phyloP scores from a whole-genome alignment of 257 asterid genomes.

The Salvia rosmarinus region DNA sequence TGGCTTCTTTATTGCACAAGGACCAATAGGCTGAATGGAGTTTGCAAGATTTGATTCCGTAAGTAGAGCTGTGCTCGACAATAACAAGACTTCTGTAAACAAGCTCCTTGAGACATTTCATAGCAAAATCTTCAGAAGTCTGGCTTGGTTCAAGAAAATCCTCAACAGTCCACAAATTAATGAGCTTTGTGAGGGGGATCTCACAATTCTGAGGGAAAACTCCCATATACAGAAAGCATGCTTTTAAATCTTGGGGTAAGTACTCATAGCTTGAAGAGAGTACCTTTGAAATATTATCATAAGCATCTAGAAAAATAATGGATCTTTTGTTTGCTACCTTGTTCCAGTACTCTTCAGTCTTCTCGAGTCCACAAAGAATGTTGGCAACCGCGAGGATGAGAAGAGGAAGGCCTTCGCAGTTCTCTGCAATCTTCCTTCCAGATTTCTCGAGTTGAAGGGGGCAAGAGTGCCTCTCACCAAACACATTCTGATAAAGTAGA shows the following conservation, averaged over 20 bases:
- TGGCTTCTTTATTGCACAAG: no score
- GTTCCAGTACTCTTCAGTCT: not conserved
- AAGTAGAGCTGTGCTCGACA: not conserved
- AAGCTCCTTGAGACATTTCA: not conserved
- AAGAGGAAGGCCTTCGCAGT: conserved; percentile 38
- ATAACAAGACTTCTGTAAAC: not conserved
- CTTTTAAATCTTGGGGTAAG: not conserved
- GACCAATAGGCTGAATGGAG: no score
- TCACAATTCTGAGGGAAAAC: not conserved
- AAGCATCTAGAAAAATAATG: not conserved
- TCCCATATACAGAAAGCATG: no score
- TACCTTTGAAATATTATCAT: not conserved
- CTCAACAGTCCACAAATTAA: not conserved
- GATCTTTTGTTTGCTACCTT: not conserved
- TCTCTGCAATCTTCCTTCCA: conserved; percentile 22
- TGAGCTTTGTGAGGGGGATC: not conserved
- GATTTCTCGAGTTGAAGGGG: conserved; percentile 16
- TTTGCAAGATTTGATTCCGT: no score
- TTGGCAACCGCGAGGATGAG: conserved; percentile 30
- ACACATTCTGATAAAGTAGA: not conserved
- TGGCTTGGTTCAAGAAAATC: conserved; percentile 1
- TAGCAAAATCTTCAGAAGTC: not conserved
- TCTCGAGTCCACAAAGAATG: conserved; percentile 1
- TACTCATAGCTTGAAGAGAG: conserved; percentile 30
- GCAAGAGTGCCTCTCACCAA: not conserved